A percentile compares a stretch with the other conserved stretches of the same genome.
Evolutionary conservation across 805 yeast genomes (phyloP).

Genomic region (Priceomyces fermenticarens): DNA sequence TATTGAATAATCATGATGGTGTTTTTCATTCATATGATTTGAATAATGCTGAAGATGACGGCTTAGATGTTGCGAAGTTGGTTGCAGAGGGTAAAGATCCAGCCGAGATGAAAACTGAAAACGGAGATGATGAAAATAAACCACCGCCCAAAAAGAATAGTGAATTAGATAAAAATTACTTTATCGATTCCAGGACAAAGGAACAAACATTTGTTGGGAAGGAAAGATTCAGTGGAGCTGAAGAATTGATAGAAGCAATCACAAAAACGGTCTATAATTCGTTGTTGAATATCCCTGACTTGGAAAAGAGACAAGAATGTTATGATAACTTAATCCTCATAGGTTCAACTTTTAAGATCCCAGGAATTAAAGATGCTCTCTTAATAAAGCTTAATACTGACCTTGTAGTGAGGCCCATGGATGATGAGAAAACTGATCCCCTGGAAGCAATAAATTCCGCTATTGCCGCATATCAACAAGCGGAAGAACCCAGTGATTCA

Average conservation of each 20-base stretch:
- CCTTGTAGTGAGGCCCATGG: constrained; percentile 42
- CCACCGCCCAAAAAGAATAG: constrained; percentile 50
- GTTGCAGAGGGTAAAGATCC: constrained; percentile 66
- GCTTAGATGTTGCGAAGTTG: constrained; percentile 84
- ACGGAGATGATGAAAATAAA: constrained; percentile 26
- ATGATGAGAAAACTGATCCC: constrained; percentile 22
- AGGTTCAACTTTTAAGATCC: constrained; percentile 74
- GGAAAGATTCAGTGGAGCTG: constrained; percentile 83
- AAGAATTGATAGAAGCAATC: constrained; percentile 52
- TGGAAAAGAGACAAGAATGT: constrained; percentile 71
- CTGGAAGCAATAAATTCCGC: constrained; percentile 34
- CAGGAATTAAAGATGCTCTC: constrained; percentile 73
- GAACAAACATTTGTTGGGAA: constrained; percentile 70
- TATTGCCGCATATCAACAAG: constrained; percentile 41
- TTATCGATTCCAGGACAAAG: constrained; percentile 57
- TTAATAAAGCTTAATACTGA: constrained; percentile 55
- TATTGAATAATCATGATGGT: constrained; percentile 64
- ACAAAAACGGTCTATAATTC: constrained; percentile 52
- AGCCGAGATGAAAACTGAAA: constrained; percentile 54
- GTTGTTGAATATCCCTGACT: constrained; percentile 58
- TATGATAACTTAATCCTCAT: constrained; percentile 79
- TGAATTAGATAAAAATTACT: constrained; percentile 71
- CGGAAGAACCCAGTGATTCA: constrained; percentile 29
- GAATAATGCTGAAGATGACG: constrained; percentile 59
- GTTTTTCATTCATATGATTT: constrained; percentile 60